Percentiles rank a stretch among this genome's conserved stretches.
These are phyloP conservation scores for Groenewaldozyma sp. DNA, from an alignment of 1,139 yeast genomes.

Conservation along the genomic window DNA sequence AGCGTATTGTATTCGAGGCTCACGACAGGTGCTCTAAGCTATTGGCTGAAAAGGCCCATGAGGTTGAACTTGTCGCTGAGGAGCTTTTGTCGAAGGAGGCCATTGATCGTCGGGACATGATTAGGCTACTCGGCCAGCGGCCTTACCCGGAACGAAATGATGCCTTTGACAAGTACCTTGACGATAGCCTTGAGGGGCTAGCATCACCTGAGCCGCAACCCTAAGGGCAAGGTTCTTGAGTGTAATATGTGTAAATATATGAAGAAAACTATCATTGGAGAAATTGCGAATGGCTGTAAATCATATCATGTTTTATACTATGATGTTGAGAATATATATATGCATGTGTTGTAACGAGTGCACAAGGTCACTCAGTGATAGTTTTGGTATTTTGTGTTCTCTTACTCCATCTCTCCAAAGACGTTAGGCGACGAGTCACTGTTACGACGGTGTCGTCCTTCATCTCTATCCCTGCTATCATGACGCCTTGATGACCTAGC, in stretches of 20 bases:
- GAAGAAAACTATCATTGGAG: not conserved
- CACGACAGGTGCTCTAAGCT: slow-evolving; percentile 60
- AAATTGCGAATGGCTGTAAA: too few species aligned
- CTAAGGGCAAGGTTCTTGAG: too few species aligned
- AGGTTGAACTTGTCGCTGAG: slow-evolving; percentile 80
- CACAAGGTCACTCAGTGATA: too few species aligned
- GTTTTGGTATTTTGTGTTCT: too few species aligned
- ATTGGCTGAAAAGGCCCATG: slow-evolving; percentile 58
- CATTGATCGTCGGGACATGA: slow-evolving; percentile 85
- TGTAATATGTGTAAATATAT: slow-evolving; percentile 7
- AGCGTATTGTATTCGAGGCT: slow-evolving; percentile 70
- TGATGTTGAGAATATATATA: not conserved
- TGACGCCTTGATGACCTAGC: too few species aligned
- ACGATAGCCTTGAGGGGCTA: slow-evolving; percentile 15
- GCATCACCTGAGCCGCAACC: too few species aligned
- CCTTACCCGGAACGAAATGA: slow-evolving; percentile 88
- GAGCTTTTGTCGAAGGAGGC: slow-evolving; percentile 77
- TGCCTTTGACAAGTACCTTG: slow-evolving; percentile 78
- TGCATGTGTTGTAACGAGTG: slow-evolving; percentile 1
- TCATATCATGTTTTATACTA: too few species aligned
- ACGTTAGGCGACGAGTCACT: slow-evolving; percentile 12
- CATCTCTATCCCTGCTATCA: too few species aligned
- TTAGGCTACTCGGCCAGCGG: slow-evolving; percentile 73
- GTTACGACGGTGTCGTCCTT: not conserved
- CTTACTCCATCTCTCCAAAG: slow-evolving; percentile 24